A percentile compares a stretch with the other conserved stretches of the same genome.
Evolutionary conservation across 1,139 yeast genomes (phyloP).

Genomic region (Kodamaea alishanica): DNA sequence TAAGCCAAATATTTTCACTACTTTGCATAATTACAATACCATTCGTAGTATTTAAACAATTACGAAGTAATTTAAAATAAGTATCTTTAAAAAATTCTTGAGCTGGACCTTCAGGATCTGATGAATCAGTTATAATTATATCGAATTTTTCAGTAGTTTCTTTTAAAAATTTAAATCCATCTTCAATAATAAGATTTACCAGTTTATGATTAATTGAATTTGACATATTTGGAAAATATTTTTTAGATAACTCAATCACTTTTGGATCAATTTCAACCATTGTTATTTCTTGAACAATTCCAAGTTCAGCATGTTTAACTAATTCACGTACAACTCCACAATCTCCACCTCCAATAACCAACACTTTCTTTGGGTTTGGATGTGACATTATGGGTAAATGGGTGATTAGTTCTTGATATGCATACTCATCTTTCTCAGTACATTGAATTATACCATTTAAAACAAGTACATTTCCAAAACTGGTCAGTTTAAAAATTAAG

Average conservation of each 20-base stretch:
- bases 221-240: constrained; percentile 81
- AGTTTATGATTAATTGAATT: constrained; percentile 65
- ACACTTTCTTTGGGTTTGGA: constrained; percentile 65
- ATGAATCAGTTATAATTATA: constrained; percentile 89
- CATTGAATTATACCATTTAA: constrained; percentile 86
- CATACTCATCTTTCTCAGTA: constrained; percentile 85
- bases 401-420: constrained; percentile 86
- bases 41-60: constrained; percentile 59
- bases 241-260: constrained; percentile 71
- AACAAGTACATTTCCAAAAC: constrained; percentile 81
- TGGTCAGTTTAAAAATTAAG: constrained; percentile 66
- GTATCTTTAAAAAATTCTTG: constrained; percentile 83
- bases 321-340: constrained; percentile 89
- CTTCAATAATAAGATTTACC: constrained; percentile 72
- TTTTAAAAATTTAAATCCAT: constrained; percentile 80
- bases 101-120: constrained; percentile 99
- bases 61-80: constrained; percentile 68
- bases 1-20: constrained; percentile 89
- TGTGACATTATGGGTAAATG: constrained; percentile 78
- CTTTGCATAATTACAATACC: constrained; percentile 92
- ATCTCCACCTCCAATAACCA: constrained; percentile 93
- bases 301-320: constrained; percentile 57
- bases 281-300: constrained; percentile 62
- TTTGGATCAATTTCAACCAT: constrained; percentile 90
- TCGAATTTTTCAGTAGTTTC: constrained; percentile 53